Percentiles rank a stretch among this genome's conserved stretches.
phyloP scores from a whole-genome alignment of 805 yeast species.

The Wickerhamomyces sydowiorum region DNA sequence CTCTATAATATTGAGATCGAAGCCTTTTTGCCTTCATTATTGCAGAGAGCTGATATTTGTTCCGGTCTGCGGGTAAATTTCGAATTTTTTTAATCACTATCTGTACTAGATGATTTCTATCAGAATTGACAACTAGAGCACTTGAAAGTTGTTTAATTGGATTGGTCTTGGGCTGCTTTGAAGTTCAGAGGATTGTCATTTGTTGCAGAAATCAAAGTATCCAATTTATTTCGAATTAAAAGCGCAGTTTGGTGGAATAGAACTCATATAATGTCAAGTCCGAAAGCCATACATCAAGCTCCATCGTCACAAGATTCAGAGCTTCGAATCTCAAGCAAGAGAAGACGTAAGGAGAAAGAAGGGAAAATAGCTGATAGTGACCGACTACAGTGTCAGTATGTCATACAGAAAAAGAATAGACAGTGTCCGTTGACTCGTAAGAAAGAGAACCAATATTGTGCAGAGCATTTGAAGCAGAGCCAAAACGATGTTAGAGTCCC shows the following conservation, averaged over 20 bases:
- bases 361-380: constrained; percentile 5
- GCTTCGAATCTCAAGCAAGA: constrained; percentile 8
- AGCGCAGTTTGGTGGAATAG: no score
- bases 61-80: background rate
- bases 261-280: background rate
- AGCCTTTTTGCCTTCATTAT: background rate
- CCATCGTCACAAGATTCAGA: background rate
- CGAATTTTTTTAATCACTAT: background rate
- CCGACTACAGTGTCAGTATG: constrained; percentile 39
- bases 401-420: constrained; percentile 44
- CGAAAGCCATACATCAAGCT: background rate
- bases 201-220: no score
- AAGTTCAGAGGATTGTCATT: no score
- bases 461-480: constrained; percentile 45
- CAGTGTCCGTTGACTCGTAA: constrained; percentile 58
- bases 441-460: constrained; percentile 45
- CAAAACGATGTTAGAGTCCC: constrained; percentile 42
- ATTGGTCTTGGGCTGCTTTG: no score
- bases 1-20: no score
- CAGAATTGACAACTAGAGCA: no score
- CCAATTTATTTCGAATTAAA: no score
- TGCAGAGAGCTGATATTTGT: no score
- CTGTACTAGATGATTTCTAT: no score
- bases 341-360: constrained; percentile 7
- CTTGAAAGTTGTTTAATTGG: no score